These are phyloP conservation scores for Setomelanomma holmii DNA, from an alignment of 2,329 filamentous ascomycete genomes.

Conservation along the genomic window DNA sequence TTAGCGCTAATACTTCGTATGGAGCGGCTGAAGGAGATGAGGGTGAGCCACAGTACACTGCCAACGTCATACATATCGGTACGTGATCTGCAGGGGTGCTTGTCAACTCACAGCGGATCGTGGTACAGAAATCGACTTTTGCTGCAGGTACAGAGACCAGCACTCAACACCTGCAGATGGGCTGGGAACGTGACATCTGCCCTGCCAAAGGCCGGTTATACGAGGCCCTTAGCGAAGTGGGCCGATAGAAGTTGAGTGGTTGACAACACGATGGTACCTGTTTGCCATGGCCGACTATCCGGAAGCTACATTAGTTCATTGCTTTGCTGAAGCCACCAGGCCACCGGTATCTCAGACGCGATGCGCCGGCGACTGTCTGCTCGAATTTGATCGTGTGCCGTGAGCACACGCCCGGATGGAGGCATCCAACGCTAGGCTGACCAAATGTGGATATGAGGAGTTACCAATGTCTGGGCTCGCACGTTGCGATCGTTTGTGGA, in stretches of 20 bases:
- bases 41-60: slow-evolving; percentile 5
- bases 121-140: neutral
- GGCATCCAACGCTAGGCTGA: neutral
- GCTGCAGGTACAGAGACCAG: neutral
- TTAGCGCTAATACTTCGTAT: slow-evolving; percentile 9
- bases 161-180: neutral
- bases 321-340: slow-evolving; percentile 1
- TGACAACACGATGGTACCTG: neutral
- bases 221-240: neutral
- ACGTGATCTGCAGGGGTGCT: neutral
- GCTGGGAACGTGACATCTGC: neutral
- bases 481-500: neutral
- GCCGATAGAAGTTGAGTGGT: neutral
- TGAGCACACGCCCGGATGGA: neutral
- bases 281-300: neutral
- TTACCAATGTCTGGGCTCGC: neutral
- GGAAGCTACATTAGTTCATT: slow-evolving; percentile 5
- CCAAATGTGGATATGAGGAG: neutral
- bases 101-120: neutral
- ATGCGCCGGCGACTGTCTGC: neutral
- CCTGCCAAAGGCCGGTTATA: neutral
- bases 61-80: slow-evolving; percentile 3
- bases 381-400: neutral
- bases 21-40: slow-evolving; percentile 14
- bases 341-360: neutral